Base-by-base conservation (phyloP, 1,284 basidiomycete genomes). In the Xerocomus minutiporus region DNA sequence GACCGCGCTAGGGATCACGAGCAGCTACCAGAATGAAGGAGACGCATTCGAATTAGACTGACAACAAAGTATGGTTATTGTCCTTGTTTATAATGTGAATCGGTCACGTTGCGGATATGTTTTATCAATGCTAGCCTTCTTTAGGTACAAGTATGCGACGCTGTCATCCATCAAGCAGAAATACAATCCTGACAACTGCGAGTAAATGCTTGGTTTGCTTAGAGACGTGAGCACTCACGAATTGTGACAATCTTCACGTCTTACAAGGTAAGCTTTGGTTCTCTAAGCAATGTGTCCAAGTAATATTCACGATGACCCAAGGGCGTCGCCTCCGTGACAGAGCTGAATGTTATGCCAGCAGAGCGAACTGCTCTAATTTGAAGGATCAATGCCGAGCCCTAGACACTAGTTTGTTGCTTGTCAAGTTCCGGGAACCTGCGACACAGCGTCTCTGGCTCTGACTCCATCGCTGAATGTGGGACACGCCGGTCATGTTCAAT, bases 1-100 rank as follows among this genome's bases (percentile, higher is more conserved):
- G 40, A 42, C 45, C 6, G 53, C 55, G 2, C 20, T 65, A 13
- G 64, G 62, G 15, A 43, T 63, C 35, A 54, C 26, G 39, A 44
- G 54, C 6, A 65, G 59, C 42, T 64, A 64, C 50, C 63, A 65
- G 28, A 67, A 64, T 20, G 63, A 64, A 29, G 63, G 48, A 8
- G 52, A 55, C n/a, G 8, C 54, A 2, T 63, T 56, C 26, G 62
- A 63, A 25, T 15, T 1, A 8, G 23, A 61, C 43, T 63, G 62
- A 60, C 58, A 66, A 55, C 35, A 59, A 53, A 34, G 64, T 62
- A 41, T 4, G 8, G 3, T 25, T n/a, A 17, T 20, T 9, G 36
- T 38, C 5, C 1, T 11, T 6, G n/a, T 5, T 2, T 8, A 8
- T 8, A 6, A 5, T 23, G 38, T 23, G 17, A 20, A 5, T 23